These are phyloP conservation scores for Salvia sclarea DNA, from an alignment of 305 asterid species.

Conservation along the genomic window DNA sequence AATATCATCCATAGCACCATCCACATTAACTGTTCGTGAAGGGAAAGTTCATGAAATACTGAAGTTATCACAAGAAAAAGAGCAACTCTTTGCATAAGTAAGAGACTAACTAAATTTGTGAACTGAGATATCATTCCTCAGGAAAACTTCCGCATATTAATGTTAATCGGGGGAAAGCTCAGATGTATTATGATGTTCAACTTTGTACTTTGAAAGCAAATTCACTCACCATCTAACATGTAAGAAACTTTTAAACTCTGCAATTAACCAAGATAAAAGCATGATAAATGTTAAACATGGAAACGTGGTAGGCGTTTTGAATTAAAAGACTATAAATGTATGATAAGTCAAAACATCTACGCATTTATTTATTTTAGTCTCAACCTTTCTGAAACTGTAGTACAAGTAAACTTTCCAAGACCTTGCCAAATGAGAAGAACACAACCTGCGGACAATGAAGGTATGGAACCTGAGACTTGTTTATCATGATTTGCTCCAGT, in stretches of 20 bases:
- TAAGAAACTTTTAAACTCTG: slow-evolving; percentile 11
- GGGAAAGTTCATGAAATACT: slow-evolving; percentile 12
- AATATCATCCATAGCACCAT: slow-evolving; percentile 90
- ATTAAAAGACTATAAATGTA: background rate
- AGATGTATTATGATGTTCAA: background rate
- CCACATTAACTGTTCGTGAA: slow-evolving; percentile 67
- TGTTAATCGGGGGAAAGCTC: background rate
- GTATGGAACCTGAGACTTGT: background rate
- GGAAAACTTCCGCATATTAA: background rate
- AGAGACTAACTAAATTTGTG: slow-evolving; percentile 7
- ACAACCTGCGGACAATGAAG: background rate
- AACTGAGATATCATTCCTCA: slow-evolving; percentile 3
- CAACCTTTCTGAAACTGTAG: slow-evolving; percentile 5
- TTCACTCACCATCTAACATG: background rate
- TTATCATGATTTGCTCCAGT: background rate
- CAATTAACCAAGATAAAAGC: slow-evolving; percentile 21
- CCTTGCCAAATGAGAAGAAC: background rate
- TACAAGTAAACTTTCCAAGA: slow-evolving; percentile 1
- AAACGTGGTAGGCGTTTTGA: background rate
- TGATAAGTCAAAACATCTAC: slow-evolving; percentile 1
- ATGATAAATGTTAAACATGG: slow-evolving; percentile 1
- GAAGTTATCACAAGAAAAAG: slow-evolving; percentile 18
- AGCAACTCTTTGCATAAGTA: background rate
- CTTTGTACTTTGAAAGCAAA: background rate
- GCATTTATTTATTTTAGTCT: background rate